Evolutionary conservation across 1,284 basidiomycete genomes (phyloP), one percentile per base, ranked within the genome.

Genomic region (Puccinia hordei): DNA sequence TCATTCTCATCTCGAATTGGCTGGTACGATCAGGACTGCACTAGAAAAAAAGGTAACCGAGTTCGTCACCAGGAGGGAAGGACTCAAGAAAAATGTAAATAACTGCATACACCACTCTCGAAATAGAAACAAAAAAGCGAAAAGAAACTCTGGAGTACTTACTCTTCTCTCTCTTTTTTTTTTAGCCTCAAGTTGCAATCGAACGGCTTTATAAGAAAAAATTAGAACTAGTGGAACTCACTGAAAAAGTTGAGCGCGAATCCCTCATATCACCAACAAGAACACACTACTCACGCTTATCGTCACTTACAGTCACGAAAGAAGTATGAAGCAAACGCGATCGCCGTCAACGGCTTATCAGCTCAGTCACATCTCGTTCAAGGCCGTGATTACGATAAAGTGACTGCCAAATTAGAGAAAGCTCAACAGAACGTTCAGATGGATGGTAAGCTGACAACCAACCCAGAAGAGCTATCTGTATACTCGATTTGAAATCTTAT

Each of bases 301-400:
- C 30, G 10, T 74, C 17, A 61, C 35, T 81, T 83, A 82, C 83
- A 89, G 86, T 93, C 96, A 0, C 90, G 93, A 82, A 94, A 97
- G 85, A 93, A 95, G 85, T 99, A 98, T 87, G 94, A 98, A 86
- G 88, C 89, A 76, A 95, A 98, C 85, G 98, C 95, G 86, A 89
- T 97, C 82, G 91, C 92, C 82, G 95, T 98, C 88, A 98, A 98
- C 86, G 92, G 93, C 10, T 95, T 93, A 86, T 96, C 95, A 3
- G 96, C 96, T 1, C 95, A 98, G 86, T 90, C 92, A 74, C 92
- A 93, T 8, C 89, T 99, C 13, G 91, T 95, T 27, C 96, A 99
- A 86, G 97, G 96, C 49, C 91, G 91, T 83, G 96, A 98, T 82
- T 88, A 96, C 44, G 97, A 99, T 83, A 95, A 94, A 87, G 90